A percentile compares a stretch with the other conserved stretches of the same genome.
Evolutionary conservation across 1,284 basidiomycete genomes (phyloP).

Genomic region (Sporisorium exsertum): DNA sequence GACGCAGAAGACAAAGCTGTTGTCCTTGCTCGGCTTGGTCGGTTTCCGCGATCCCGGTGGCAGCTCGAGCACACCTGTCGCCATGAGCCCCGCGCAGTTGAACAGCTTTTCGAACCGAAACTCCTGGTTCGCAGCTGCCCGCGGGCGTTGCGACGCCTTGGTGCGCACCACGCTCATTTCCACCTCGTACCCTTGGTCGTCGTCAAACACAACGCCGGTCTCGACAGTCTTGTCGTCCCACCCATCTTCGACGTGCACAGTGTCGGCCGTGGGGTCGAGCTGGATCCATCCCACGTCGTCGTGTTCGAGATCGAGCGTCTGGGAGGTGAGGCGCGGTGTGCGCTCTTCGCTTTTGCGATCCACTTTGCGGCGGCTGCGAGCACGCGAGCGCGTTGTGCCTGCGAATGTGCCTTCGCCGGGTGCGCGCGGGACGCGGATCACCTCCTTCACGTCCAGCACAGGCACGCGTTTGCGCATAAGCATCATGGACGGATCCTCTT

Average conservation of each 20-base stretch:
- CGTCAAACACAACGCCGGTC: conserved; percentile 79
- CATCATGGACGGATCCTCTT: conserved; percentile 48
- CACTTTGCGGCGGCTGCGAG: conserved; percentile 1
- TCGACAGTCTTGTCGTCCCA: conserved; percentile 86
- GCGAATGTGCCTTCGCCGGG: conserved; percentile 70
- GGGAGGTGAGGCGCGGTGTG: conserved; percentile 66
- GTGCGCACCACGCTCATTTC: conserved; percentile 70
- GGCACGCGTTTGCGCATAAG: conserved; percentile 73
- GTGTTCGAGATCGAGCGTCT: conserved; percentile 56
- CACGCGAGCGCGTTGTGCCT: conserved; percentile 39
- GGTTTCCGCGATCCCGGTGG: conserved; percentile 84
- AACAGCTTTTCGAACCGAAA: conserved; percentile 96
- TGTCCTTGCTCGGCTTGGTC: conserved; percentile 89
- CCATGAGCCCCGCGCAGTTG: conserved; percentile 89
- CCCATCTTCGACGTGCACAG: conserved; percentile 74
- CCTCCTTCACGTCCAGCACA: conserved; percentile 77
- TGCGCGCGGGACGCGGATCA: conserved; percentile 82
- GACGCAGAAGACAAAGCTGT: conserved; percentile 81
- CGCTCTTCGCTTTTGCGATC: conserved; percentile 52
- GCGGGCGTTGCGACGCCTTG: conserved; percentile 18
- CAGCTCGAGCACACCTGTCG: conserved; percentile 86
- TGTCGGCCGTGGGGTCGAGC: conserved; percentile 71
- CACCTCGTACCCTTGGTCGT: conserved; percentile 75
- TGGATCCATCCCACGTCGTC: conserved; percentile 57
- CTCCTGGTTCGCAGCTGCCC: conserved; percentile 72